These are phyloP conservation scores for Ceratobasidium theobromae DNA, from an alignment of 1,284 basidiomycete genomes.

Conservation along the genomic window DNA sequence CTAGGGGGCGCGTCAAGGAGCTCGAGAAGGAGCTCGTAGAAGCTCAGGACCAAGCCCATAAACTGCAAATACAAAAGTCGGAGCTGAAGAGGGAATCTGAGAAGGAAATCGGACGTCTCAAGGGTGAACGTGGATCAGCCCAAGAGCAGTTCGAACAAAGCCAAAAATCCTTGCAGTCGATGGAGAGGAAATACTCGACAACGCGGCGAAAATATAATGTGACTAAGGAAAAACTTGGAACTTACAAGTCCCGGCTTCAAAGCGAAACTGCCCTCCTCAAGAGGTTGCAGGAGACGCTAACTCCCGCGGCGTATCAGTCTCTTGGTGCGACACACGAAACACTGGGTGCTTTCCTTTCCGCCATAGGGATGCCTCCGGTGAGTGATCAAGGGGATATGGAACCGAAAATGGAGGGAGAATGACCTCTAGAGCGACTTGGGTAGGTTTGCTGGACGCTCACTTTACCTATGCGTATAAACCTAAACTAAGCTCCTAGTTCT, in stretches of 20 bases:
- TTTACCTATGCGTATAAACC: background rate
- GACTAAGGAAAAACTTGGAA: slow-evolving; percentile 18
- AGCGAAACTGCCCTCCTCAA: background rate
- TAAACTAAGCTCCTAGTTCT: too few relatives aligned
- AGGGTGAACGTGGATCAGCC: background rate
- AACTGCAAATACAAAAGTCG: slow-evolving; percentile 1
- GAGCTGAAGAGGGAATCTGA: background rate
- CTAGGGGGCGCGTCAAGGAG: background rate
- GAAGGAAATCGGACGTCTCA: background rate
- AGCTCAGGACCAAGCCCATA: slow-evolving; percentile 4
- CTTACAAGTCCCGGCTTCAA: background rate
- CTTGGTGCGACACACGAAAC: slow-evolving; percentile 4
- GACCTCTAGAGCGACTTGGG: background rate
- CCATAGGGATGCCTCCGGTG: slow-evolving; percentile 24
- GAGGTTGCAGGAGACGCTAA: background rate
- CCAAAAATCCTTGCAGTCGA: background rate
- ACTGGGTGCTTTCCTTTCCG: background rate
- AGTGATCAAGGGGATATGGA: background rate
- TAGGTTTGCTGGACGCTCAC: background rate
- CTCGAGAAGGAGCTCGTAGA: slow-evolving; percentile 18
- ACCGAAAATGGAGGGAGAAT: slow-evolving; percentile 12
- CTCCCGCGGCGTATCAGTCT: background rate
- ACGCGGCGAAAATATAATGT: background rate
- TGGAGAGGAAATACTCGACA: slow-evolving; percentile 2
- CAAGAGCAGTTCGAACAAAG: background rate